A percentile compares a stretch with the other conserved stretches of the same genome.
Conservation (phyloP, 2,329 filamentous ascomycete species). For the Aspergillus sp. region DNA sequence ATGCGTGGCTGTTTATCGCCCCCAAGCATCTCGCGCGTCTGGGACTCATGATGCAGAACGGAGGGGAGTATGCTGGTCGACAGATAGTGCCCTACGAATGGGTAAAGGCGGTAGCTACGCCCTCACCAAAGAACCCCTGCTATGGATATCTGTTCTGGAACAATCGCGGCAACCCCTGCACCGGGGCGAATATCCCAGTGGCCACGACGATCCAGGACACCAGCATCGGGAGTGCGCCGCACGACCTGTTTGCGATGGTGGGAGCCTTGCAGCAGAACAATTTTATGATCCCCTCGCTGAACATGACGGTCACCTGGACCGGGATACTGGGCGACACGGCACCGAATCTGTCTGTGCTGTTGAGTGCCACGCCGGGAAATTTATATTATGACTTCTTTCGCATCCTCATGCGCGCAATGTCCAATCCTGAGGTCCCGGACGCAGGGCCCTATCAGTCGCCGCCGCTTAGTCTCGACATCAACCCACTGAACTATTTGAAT, state of each 20-base stretch:
- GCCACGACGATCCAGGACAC: slow-evolving; percentile 2
- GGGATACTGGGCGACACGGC: slow-evolving; percentile 4
- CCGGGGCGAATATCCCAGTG: slow-evolving; percentile 3
- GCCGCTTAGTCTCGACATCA: slow-evolving; percentile 7
- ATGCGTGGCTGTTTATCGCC: slow-evolving; percentile 5
- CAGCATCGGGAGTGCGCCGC: neutral
- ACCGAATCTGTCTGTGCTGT: slow-evolving; percentile 2
- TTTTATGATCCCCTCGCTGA: slow-evolving; percentile 6
- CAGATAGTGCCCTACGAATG: slow-evolving; percentile 1
- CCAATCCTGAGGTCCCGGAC: slow-evolving; percentile 1
- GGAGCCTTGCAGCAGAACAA: slow-evolving; percentile 6
- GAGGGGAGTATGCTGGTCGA: slow-evolving; percentile 1
- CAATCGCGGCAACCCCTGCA: slow-evolving; percentile 4
- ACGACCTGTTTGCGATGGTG: slow-evolving; percentile 3
- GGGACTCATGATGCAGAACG: slow-evolving; percentile 5
- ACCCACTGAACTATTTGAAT: slow-evolving; percentile 3
- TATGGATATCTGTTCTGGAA: slow-evolving; percentile 8
- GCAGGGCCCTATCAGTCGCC: neutral
- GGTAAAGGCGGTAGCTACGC: neutral
- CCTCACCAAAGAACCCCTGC: slow-evolving; percentile 5
- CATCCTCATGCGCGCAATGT: slow-evolving; percentile 6
- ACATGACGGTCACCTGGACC: slow-evolving; percentile 7
- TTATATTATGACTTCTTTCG: slow-evolving; percentile 4
- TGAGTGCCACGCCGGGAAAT: slow-evolving; percentile 2
- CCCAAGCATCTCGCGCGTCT: slow-evolving; percentile 6